These are phyloP conservation scores for Panellus pusillus DNA, from an alignment of 768 basidiomycete genomes.

Conservation along the genomic window DNA sequence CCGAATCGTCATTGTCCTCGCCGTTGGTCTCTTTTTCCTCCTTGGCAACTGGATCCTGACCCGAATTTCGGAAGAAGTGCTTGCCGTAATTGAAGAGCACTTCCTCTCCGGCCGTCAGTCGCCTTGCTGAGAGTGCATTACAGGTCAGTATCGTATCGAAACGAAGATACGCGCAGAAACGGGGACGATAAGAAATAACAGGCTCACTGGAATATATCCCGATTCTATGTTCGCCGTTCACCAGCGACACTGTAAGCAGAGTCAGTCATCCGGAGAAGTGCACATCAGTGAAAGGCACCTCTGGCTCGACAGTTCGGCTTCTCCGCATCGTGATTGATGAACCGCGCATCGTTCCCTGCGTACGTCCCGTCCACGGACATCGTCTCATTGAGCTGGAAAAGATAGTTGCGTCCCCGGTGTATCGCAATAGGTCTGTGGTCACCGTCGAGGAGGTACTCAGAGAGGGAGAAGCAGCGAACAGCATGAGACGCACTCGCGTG, in stretches of 20 bases:
- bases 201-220: constrained; percentile 58
- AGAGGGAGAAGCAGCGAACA: not conserved
- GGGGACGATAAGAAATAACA: not conserved
- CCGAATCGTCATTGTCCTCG: too few species aligned
- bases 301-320: constrained; percentile 45
- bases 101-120: constrained; percentile 45
- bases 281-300: constrained; percentile 31
- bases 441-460: not conserved
- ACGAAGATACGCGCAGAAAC: not conserved
- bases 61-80: constrained; percentile 39
- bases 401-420: constrained; percentile 59
- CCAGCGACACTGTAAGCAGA: constrained; percentile 43
- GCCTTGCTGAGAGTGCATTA: constrained; percentile 31
- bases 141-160: not conserved
- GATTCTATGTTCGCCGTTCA: constrained; percentile 69
- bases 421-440: constrained; percentile 38
- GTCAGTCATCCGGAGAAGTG: not conserved
- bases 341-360: constrained; percentile 64
- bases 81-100: constrained; percentile 61
- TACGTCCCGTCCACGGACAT: constrained; percentile 54
- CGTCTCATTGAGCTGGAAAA: constrained; percentile 52
- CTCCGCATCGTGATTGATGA: constrained; percentile 57
- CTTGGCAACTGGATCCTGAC: too few species aligned
- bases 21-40: too few species aligned
- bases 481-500: constrained; percentile 46